Base-by-base conservation (phyloP, 768 basidiomycete species). In the Cystobasidium ongulense region DNA sequence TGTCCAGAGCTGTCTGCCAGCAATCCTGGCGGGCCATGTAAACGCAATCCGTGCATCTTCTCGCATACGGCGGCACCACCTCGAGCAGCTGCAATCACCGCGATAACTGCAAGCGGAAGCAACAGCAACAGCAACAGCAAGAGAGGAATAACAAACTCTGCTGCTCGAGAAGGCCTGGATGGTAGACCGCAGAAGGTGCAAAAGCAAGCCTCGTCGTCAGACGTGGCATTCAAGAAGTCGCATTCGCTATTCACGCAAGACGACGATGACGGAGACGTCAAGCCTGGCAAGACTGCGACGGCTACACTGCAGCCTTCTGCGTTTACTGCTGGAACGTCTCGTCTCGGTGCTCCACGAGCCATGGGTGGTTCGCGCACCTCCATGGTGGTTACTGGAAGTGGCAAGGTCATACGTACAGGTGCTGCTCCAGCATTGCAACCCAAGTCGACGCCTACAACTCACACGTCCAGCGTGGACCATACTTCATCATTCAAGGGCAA, bases 11-110 rank as follows among this genome's bases (percentile, higher is more conserved):
- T 71, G n/a, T 71, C 68, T 21, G 33, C 52, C 5, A 46, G 68
- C 63, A 64, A 64, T 23, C 63, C 63, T 7, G 54, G 53, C 25
- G 39, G 43, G 21, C 31, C 80, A 43, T 90, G 90, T 78, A 79
- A 80, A 0, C 82, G 87, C 23, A 74, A 81, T 8, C 78, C 82
- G 38, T 92, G 91, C 80, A 76, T 89, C 18, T 91, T 88, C 81
- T 88, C 88, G 23, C 91, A 91, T 79, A 68, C 70, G 1, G 52
- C 68, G 8, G 53, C 68, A 10, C 27, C 68, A 59, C 29, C 53
- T 29, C 50, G 57, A n/a, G 13, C 29, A 38, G 18, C 33, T 62
- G 23, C 61, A 33, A 13, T 75, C 71, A 52, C 74, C 62, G 27
- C 68, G 35, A 29, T 25, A 29, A 23, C 13, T 31, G 46, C 46